These are phyloP conservation scores for Powellomyces hirtus DNA, from an alignment of 192 early-diverging fungal genomes.

Conservation along the genomic window DNA sequence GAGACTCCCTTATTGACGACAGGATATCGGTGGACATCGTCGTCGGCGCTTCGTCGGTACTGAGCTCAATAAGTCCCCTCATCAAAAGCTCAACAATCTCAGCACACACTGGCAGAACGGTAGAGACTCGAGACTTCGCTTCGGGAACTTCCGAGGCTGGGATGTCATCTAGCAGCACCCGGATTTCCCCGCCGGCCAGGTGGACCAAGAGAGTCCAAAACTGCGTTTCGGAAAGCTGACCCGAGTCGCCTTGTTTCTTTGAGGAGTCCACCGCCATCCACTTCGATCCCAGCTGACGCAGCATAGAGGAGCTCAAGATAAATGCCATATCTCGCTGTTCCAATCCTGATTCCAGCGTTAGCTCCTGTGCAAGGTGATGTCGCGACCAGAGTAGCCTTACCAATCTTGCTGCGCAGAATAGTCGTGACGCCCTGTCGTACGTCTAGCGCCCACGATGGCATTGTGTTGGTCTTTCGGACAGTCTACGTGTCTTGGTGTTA, in stretches of 20 bases:
- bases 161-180: slow-evolving; percentile 18
- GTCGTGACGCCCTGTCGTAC: slow-evolving; percentile 8
- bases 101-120: slow-evolving; percentile 1
- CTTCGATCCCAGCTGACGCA: no score
- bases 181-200: slow-evolving; percentile 16
- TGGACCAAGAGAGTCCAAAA: slow-evolving; percentile 17
- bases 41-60: not conserved
- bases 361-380: no score
- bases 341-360: no score
- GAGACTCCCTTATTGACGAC: not conserved
- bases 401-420: slow-evolving; percentile 20
- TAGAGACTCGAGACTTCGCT: not conserved
- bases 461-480: no score
- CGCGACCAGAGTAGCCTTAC: no score
- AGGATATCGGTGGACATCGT: not conserved
- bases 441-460: slow-evolving; percentile 13
- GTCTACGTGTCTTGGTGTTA: no score
- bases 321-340: slow-evolving; percentile 12
- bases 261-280: no score
- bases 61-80: not conserved
- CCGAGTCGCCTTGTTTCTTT: no score
- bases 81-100: slow-evolving; percentile 22
- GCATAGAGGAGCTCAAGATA: slow-evolving; percentile 7
- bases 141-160: not conserved
- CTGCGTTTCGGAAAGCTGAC: no score